Evolutionary conservation across 257 asterid genomes (phyloP), one percentile per base, ranked within the genome.

Genomic region (Plantago elongata): DNA sequence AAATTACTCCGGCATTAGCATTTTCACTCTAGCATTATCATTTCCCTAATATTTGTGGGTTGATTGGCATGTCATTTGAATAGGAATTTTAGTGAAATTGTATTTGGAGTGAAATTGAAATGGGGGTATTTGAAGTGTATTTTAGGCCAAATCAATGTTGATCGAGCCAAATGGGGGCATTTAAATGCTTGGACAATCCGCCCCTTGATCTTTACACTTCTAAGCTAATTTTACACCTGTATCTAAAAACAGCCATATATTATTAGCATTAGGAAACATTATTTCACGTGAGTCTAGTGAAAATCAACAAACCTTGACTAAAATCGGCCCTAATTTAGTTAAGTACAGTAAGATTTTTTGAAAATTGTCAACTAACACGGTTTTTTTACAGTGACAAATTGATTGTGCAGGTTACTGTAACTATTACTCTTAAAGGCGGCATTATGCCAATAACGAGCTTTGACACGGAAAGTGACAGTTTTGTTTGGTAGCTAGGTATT

Each of bases 291-390:
- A 64, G 34, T 15, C 45, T 18, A 45, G 22, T 16, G 6, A 48
- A 56, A 49, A 55, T 70, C 69, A 63, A 59, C 51, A 57, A 22
- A 34, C 14, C 55, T 69, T 69, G 63, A 44, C 64, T 46, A 69
- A 4, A 46, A 34, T 14, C 45, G 13, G 40, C 45, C 10, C 27
- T 29, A 17, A 0, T 9, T 16, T 17, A 10, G n/a, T n/a, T n/a
- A n/a, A n/a, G n/a, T n/a, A n/a, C n/a, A 15, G 62, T 43, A 54
- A 54, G 44, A 13, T 64, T 43, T 43, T 52, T 64, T 13, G 7
- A 16, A 54, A 42, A 51, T 9, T 5, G 57, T 27, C 5, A 62
- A 62, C 37, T 46, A 13, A 61, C 27, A 4, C 38, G 40, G 46
- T 11, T 22, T 60, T 45, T 22, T 22, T 22, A 22, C 27, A 22